These are phyloP conservation scores for Dovyalis caffra DNA, from an alignment of 345 rosid genomes.

Conservation along the genomic window DNA sequence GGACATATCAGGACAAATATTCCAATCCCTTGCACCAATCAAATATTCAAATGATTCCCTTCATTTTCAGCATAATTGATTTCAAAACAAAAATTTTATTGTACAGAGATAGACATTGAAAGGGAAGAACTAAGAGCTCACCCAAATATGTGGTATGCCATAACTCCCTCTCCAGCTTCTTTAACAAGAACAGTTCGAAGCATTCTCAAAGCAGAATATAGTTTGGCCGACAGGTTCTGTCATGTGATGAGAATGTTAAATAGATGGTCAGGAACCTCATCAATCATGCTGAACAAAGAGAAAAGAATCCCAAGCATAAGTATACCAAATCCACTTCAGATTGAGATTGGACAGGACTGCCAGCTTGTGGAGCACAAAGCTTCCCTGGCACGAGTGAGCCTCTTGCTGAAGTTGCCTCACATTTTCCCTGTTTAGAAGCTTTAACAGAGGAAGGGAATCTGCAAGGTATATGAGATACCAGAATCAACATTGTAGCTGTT, in stretches of 20 bases:
- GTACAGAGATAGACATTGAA: not conserved
- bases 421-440: constrained; percentile 53
- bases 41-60: not conserved
- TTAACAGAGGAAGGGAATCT: constrained; percentile 72
- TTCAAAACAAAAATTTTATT: not conserved
- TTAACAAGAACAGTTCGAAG: constrained; percentile 75
- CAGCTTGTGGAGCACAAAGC: constrained; percentile 46
- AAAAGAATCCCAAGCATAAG: constrained; percentile 12
- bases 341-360: constrained; percentile 40
- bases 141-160: constrained; percentile 96
- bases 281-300: not conserved
- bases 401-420: constrained; percentile 65
- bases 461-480: constrained; percentile 21
- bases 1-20: not conserved
- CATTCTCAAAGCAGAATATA: constrained; percentile 64
- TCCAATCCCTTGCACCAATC: too few species aligned
- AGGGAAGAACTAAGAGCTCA: constrained; percentile 30
- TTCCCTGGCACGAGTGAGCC: constrained; percentile 48
- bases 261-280: constrained; percentile 4
- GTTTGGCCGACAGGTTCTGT: constrained; percentile 71
- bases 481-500: constrained; percentile 14
- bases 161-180: constrained; percentile 82
- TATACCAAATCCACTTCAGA: constrained; percentile 67
- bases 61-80: not conserved
- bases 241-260: constrained; percentile 7